Percentiles rank a stretch among this genome's conserved stretches.
phyloP scores from a whole-genome alignment of 1,284 basidiomycete genomes.

The Takashimella koratensis region DNA sequence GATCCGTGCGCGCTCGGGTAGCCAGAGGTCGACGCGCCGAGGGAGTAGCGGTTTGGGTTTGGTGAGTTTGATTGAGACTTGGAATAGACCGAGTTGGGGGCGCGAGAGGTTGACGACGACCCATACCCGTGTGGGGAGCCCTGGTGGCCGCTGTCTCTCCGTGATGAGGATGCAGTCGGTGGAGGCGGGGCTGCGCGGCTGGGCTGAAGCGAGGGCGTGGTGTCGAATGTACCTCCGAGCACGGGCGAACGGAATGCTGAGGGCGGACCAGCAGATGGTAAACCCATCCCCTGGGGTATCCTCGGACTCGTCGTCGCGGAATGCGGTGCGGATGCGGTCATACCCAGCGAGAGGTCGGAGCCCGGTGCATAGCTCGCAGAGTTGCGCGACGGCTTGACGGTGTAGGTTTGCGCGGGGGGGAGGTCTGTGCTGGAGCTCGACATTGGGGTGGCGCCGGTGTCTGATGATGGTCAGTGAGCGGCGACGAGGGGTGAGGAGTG shows the following conservation, averaged over 20 bases:
- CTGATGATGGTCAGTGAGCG: slow-evolving; percentile 20
- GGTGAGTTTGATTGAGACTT: slow-evolving; percentile 40
- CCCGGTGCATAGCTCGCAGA: slow-evolving; percentile 37
- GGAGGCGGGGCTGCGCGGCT: slow-evolving; percentile 30
- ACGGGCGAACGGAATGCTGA: slow-evolving; percentile 27
- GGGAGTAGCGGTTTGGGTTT: slow-evolving; percentile 44
- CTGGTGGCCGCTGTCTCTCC: slow-evolving; percentile 18
- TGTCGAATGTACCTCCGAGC: slow-evolving; percentile 11
- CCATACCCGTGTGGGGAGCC: slow-evolving; percentile 11
- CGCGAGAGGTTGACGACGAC: slow-evolving; percentile 11
- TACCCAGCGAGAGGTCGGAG: slow-evolving; percentile 45
- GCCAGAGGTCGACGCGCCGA: neutral
- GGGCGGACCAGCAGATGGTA: slow-evolving; percentile 4
- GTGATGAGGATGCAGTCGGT: slow-evolving; percentile 16
- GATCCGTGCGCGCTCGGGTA: slow-evolving; percentile 12
- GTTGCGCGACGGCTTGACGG: slow-evolving; percentile 44
- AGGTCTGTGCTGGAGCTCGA: slow-evolving; percentile 12
- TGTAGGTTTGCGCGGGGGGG: slow-evolving; percentile 24
- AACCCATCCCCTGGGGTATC: slow-evolving; percentile 8
- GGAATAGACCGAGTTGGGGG: slow-evolving; percentile 12
- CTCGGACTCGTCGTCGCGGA: slow-evolving; percentile 20
- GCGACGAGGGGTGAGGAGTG: neutral
- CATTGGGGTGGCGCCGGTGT: slow-evolving; percentile 48
- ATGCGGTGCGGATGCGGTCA: slow-evolving; percentile 24
- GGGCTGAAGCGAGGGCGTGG: slow-evolving; percentile 20